Evolutionary conservation across 805 yeast genomes (phyloP), one percentile per base, ranked within the genome.

Genomic region (Candida broadrunensis): DNA sequence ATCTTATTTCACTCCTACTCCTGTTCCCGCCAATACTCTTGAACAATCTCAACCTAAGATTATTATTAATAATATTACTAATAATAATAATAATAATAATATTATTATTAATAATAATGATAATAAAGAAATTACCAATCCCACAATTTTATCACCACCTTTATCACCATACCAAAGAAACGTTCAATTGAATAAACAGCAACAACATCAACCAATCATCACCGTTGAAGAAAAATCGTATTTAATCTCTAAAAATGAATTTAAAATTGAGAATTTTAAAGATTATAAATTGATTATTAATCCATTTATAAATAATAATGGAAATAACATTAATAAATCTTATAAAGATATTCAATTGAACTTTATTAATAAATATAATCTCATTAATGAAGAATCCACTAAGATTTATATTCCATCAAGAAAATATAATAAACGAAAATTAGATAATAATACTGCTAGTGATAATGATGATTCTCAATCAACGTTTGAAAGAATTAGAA

Each of bases 361-460:
- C n/a, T 81, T 81, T 48, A 63, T 81, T 43, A 70, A 70, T 42
- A 78, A 78, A 49, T 81, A 81, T 56, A 60, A 65, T 21, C 58
- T 64, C 16, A 55, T 60, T 9, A 52, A 58, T 14, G 16, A 30
- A n/a, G 44, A 38, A 8, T 16, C 21, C 14, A 14, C 9, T 30
- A 27, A 23, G 13, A 34, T 23, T 33, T 49, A 33, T 35, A 49
- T 26, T 36, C 44, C 46, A 13, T 44, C 41, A 23, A 48, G 51
- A 39, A 45, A 45, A 52, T 63, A 37, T 15, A 29, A 5, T 26
- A 47, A 41, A 32, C 37, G 36, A 20, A 37, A 41, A 29, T 44
- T 48, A 21, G 51, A 55, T 35, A 57, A 61, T 17, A 63, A 60
- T 39, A 70, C 71, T 30, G 63, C 61, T 35, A 56, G 66, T 17